Evolutionary conservation across 169 alveolate species (phyloP), one percentile per base, ranked within the genome.

Genomic region (Plasmodium inui): DNA sequence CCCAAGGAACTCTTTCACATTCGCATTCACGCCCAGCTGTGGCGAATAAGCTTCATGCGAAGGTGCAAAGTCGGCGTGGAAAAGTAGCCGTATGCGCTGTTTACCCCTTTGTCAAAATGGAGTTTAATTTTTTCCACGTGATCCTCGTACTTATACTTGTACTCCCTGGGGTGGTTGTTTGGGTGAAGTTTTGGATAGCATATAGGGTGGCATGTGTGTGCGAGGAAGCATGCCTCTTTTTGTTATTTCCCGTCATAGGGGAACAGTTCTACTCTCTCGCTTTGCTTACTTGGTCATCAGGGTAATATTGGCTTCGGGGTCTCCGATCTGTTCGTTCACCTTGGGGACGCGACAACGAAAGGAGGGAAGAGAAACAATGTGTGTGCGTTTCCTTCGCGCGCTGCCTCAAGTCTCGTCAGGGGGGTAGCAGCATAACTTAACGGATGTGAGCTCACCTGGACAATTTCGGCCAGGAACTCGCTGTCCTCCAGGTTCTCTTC

Each of bases 401-500:
- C 57, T 46, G 57, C 0, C 3, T 46, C 57, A 46, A 2, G 6
- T 10, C 19, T 12, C 57, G 17, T 46, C 19, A 5, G 44, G 57
- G 19, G n/a, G n/a, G n/a, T n/a, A n/a, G 57, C 4, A 0, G 61
- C 61, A 17, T 26, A 12, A 50, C 8, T 50, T 17, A 46, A 50
- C 1, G 22, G 9, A 26, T 12, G 14, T 12, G 61, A 50, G 0
- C 26, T 50, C 61, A 50, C 61, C 61, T 50, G 26, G 7, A 50
- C 22, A 50, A 50, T 50, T 50, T 50, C 61, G n/a, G 71, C 57
- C 70, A 86, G 71, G 71, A 86, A 86, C n/a, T 86, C 88, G 2
- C 71, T 85, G 14, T 86, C 93, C 41, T 86, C 93, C 41, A 86
- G 26, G 39, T 55, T 76, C 37, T 74, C 93, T 50, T 86, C 93